phyloP scores from a whole-genome alignment of 345 rosid genomes.

The Eutrema heterophyllum region DNA sequence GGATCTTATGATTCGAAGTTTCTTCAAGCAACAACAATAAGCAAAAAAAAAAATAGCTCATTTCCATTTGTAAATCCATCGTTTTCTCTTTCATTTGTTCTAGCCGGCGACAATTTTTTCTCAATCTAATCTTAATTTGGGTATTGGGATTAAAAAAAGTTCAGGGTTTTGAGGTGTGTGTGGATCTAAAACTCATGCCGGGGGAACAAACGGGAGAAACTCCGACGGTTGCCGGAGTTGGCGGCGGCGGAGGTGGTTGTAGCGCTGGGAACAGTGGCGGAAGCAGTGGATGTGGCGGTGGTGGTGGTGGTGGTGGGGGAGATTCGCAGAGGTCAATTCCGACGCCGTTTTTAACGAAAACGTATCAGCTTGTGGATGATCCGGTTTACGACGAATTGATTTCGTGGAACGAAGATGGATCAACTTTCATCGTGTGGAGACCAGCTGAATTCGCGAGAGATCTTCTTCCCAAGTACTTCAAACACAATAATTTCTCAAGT shows the following conservation, averaged over 20 bases:
- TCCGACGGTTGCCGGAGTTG: slow-evolving; percentile 29
- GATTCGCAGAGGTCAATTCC: slow-evolving; percentile 83
- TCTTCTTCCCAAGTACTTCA: slow-evolving; percentile 88
- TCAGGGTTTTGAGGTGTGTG: slow-evolving; percentile 33
- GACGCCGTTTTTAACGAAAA: slow-evolving; percentile 86
- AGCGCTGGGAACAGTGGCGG: slow-evolving; percentile 35
- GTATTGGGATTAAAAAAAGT: background rate
- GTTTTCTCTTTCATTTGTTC: background rate
- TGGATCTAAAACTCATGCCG: slow-evolving; percentile 39
- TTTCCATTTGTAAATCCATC: background rate
- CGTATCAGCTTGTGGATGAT: slow-evolving; percentile 83
- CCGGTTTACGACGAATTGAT: slow-evolving; percentile 65
- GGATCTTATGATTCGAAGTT: slow-evolving; percentile 12
- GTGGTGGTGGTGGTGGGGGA: slow-evolving; percentile 8
- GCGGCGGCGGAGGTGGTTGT: slow-evolving; percentile 31
- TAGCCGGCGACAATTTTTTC: background rate
- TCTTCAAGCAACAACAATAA: background rate
- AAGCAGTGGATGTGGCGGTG: slow-evolving; percentile 29
- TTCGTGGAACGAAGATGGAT: slow-evolving; percentile 89
- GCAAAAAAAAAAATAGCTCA: background rate
- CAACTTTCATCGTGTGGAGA: slow-evolving; percentile 83
- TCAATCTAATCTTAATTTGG: slow-evolving; percentile 5
- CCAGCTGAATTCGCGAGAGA: slow-evolving; percentile 95
- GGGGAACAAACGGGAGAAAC: slow-evolving; percentile 67
- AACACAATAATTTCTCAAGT: slow-evolving; percentile 93